A percentile compares a stretch with the other conserved stretches of the same genome.
Evolutionary conservation across 257 asterid genomes (phyloP).

Genomic region (Gardenia jasminoides): DNA sequence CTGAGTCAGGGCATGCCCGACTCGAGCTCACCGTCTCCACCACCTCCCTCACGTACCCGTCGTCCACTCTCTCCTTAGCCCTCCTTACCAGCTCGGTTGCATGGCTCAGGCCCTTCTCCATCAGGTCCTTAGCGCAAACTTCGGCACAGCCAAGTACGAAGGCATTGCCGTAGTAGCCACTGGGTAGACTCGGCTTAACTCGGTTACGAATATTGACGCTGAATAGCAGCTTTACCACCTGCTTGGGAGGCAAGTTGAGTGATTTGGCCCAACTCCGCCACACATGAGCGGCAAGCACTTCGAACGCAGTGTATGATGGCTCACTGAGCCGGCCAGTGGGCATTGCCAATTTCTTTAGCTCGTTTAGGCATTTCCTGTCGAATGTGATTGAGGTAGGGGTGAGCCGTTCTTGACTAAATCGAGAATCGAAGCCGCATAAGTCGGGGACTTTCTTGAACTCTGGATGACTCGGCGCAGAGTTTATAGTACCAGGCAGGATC

Average conservation of each 20-base stretch:
- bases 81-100: conserved; percentile 39
- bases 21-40: conserved; percentile 51
- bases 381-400: conserved; percentile 47
- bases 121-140: conserved; percentile 32
- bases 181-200: conserved; percentile 53
- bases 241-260: conserved; percentile 43
- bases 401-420: conserved; percentile 36
- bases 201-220: conserved; percentile 53
- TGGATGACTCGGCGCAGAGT: conserved; percentile 29
- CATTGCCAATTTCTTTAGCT: conserved; percentile 32
- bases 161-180: conserved; percentile 66
- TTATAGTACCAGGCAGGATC: background rate
- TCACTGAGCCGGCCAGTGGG: conserved; percentile 9
- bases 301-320: conserved; percentile 48
- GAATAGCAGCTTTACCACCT: conserved; percentile 48
- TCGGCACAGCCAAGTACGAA: conserved; percentile 63
- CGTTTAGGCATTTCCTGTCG: conserved; percentile 24
- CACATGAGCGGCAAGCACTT: conserved; percentile 59
- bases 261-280: conserved; percentile 75
- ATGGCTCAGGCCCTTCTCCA: conserved; percentile 29
- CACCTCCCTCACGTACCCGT: conserved; percentile 57
- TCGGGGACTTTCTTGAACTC: conserved; percentile 51
- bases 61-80: conserved; percentile 58
- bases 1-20: conserved; percentile 49
- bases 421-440: conserved; percentile 35